Conservation (phyloP, 2,329 filamentous ascomycete genomes). For the Ceratocystis lukuohia region DNA sequence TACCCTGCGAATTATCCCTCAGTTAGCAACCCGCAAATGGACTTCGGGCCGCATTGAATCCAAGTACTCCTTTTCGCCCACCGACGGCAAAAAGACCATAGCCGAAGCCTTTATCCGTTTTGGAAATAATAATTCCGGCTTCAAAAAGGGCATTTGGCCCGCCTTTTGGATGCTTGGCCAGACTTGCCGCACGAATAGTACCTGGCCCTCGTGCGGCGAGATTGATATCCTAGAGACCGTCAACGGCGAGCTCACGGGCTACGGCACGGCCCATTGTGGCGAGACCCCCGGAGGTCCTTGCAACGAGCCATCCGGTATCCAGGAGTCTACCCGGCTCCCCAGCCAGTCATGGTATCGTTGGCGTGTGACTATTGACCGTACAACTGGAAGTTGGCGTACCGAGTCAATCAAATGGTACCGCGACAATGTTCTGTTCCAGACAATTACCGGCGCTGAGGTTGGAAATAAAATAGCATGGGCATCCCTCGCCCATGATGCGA, state of each 20-base stretch:
- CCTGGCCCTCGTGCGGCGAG: conserved; percentile 43
- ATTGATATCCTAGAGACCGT: conserved; percentile 45
- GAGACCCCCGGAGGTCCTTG: conserved; percentile 34
- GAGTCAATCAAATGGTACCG: conserved; percentile 41
- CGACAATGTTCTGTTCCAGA: conserved; percentile 34
- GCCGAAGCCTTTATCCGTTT: conserved; percentile 36
- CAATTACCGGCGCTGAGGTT: conserved; percentile 33
- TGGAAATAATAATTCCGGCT: conserved; percentile 30
- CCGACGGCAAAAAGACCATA: conserved; percentile 33
- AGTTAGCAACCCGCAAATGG: conserved; percentile 32
- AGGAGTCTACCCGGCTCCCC: conserved; percentile 27
- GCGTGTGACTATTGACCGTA: conserved; percentile 38
- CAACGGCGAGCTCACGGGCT: conserved; percentile 35
- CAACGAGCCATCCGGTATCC: conserved; percentile 36
- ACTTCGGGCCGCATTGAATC: conserved; percentile 43
- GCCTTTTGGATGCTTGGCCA: conserved; percentile 46
- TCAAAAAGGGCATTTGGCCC: conserved; percentile 44
- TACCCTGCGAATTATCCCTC: conserved; percentile 40
- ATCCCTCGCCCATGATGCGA: conserved; percentile 35
- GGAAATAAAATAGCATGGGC: conserved; percentile 36
- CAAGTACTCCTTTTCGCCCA: conserved; percentile 34
- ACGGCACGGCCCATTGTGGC: conserved; percentile 42
- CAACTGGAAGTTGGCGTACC: conserved; percentile 31
- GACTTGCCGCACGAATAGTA: conserved; percentile 33
- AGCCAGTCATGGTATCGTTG: conserved; percentile 36